Conservation (phyloP, 495 filamentous ascomycete genomes). For the Xylaria venustula region DNA sequence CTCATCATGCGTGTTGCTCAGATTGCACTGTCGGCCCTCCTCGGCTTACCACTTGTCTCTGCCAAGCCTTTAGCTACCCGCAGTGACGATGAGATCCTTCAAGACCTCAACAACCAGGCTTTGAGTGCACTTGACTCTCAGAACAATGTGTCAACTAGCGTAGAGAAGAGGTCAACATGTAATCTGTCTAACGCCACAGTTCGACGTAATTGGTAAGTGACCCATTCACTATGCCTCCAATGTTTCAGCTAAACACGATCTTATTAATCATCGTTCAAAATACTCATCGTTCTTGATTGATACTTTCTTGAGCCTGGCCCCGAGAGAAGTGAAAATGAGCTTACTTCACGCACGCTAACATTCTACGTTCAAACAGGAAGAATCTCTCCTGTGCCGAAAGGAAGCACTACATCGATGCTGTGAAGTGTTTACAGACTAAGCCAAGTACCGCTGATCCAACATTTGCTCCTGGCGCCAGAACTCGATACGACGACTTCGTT, state of each 20-base stretch:
- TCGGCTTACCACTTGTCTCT: slow-evolving; percentile 5
- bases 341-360: too few relatives aligned
- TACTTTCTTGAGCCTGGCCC: too few relatives aligned
- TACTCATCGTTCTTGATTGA: too few relatives aligned
- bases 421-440: slow-evolving; percentile 58
- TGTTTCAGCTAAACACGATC: too few relatives aligned
- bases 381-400: neutral
- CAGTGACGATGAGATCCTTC: neutral
- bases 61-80: slow-evolving; percentile 5
- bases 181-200: neutral
- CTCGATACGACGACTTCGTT: slow-evolving; percentile 69
- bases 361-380: too few relatives aligned
- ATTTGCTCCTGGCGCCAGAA: slow-evolving; percentile 32
- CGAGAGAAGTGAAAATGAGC: neutral
- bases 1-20: neutral
- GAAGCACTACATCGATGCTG: slow-evolving; percentile 59
- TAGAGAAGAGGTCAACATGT: neutral
- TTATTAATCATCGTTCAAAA: too few relatives aligned
- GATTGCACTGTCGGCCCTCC: neutral
- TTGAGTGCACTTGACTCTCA: neutral
- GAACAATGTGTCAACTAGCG: neutral
- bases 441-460: slow-evolving; percentile 47
- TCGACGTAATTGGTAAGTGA: slow-evolving; percentile 3
- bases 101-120: neutral
- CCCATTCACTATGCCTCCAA: too few relatives aligned